Evolutionary conservation across 2,329 filamentous ascomycete species (phyloP), one percentile per base, ranked within the genome.

Genomic region (Zymoseptoria brevis): DNA sequence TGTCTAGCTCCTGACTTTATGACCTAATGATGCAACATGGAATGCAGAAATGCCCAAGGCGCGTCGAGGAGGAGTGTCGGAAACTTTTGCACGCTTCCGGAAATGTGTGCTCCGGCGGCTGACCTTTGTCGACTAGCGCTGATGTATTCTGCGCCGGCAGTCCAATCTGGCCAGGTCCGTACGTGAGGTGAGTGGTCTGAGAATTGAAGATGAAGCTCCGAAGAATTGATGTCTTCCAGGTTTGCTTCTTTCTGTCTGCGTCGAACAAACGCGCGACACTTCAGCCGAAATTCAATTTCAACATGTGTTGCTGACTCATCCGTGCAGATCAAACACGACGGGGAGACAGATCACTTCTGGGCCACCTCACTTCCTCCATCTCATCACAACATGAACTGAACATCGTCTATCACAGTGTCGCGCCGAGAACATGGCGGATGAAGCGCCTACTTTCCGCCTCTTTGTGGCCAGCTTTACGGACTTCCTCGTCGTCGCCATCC

Each of bases 401-500:
- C 51, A 13, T 24, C 29, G n/a, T 13, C 6, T 8, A 57, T 9
- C 21, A 49, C 30, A 26, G 26, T 8, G 7, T 29, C 41, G 50
- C 26, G 21, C 8, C 21, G n/a, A 22, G 1, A 54, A 29, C 11
- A 69, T 69, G 67, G 56, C 66, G 7, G 57, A 64, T 21, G 62
- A 67, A 8, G 35, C 56, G 19, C 60, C 71, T 1, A 75, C 73
- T 19, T 76, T 84, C 77, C 69, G 80, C 72, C 72, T 77, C 56
- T 83, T 92, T 65, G 81, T 92, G 64, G 76, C 79, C 59, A 83
- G 86, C 55, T 92, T 96, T 75, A 83, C 83, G 62, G 83, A 86
- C 69, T 96, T 96, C 76, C 83, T 96, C 58, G 89, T 86, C 61
- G 85, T 93, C 62, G 83, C 88, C 67, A 84, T 93, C 64, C 92